phyloP scores from a whole-genome alignment of 2,329 filamentous ascomycete genomes.

The Penicillium sp. region DNA sequence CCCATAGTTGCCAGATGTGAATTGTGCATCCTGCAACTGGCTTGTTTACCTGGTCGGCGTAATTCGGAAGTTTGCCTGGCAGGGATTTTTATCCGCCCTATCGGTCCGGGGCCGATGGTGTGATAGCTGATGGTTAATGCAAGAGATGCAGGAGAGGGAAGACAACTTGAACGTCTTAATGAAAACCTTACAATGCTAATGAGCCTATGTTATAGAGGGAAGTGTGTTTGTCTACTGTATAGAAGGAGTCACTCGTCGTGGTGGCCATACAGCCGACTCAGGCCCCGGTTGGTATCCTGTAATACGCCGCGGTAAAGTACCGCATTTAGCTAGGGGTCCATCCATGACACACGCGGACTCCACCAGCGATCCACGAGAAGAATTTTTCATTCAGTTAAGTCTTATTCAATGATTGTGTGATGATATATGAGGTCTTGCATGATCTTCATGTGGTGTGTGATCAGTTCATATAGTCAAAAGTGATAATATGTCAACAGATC shows the following conservation, averaged over 20 bases:
- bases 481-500: background rate
- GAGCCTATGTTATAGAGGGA: background rate
- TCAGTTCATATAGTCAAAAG: no score
- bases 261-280: background rate
- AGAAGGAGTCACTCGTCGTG: background rate
- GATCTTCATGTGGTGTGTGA: background rate
- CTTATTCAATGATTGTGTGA: background rate
- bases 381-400: background rate
- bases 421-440: background rate
- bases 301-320: background rate
- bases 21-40: background rate
- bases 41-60: conserved; percentile 9
- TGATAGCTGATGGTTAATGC: background rate
- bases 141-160: background rate
- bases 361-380: background rate
- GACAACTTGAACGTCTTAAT: background rate
- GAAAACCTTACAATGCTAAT: background rate
- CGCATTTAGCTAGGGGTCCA: background rate
- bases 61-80: conserved; percentile 12
- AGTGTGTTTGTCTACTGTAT: no score
- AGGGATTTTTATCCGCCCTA: background rate
- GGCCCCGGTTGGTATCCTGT: background rate
- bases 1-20: background rate
- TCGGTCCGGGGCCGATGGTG: background rate
- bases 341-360: background rate